Base-by-base conservation (phyloP, 176 grass and related monocot species). In the Stipa capillata region DNA sequence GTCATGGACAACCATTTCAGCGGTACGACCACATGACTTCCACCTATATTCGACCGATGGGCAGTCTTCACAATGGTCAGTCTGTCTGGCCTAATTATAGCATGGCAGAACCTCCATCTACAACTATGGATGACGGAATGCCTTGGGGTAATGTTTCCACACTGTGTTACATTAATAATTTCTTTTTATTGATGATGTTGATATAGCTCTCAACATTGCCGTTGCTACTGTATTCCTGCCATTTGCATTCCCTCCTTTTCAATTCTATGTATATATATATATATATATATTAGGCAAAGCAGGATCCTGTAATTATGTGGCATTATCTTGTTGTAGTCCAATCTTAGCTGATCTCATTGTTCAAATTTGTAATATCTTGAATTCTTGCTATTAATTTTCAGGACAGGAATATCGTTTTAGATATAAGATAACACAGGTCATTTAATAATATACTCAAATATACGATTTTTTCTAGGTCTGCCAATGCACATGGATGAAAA, bases 101-200 rank as follows among this genome's bases (percentile, higher is more conserved):
- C 69, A 82, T 86, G 64, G 62, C 79, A 75, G 89, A 94, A 82
- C 78, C 81, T 76, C 77, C 91, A 55, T 77, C 90, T 24, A 73
- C 79, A 67, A 50, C 66, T 13, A 72, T 89, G 41, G 74, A 53
- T 85, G 91, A 94, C 12, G 70, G 72, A 78, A 85, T 91, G 84
- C 80, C 85, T 51, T 92, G 97, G 90, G 91, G 91, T 93, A 91
- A 85, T 85, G 59, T 89, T 82, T 74, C 32, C 17, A 29, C 61
- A 53, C 28, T 90, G 16, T 69, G 28, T 3, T 74, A 24, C 57
- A 49, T 8, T 28, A 88, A 13, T 45, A 12, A 67, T 74, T 72
- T 69, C 2, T 74, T 69, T 53, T 45, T 44, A 58, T 76, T 63
- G 67, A 14, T 73, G 42, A 31, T 27, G 28, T 75, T 39, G 25